Evolutionary conservation across 1,284 basidiomycete genomes (phyloP).

Genomic region (Ustilago nuda): DNA sequence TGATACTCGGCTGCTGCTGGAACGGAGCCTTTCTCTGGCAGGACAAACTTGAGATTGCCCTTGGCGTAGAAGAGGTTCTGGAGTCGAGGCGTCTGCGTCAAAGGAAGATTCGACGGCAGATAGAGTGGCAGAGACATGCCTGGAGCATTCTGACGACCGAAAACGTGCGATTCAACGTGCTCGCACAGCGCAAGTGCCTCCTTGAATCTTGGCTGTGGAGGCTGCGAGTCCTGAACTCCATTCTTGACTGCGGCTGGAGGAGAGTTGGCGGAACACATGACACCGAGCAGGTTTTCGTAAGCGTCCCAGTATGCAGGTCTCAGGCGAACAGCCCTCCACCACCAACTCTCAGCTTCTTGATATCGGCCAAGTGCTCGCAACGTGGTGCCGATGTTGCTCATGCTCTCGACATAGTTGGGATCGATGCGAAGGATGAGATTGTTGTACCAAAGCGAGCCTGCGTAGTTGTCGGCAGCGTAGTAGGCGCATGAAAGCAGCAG

Average conservation of each 20-base stretch:
- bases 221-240: slow-evolving; percentile 4
- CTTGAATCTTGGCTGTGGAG: slow-evolving; percentile 61
- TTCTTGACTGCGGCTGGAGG: neutral
- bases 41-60: slow-evolving; percentile 70
- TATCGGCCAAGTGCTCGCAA: slow-evolving; percentile 70
- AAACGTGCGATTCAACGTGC: slow-evolving; percentile 55
- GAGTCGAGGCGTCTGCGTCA: slow-evolving; percentile 70
- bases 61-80: slow-evolving; percentile 72
- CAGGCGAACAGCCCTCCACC: slow-evolving; percentile 71
- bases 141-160: slow-evolving; percentile 30
- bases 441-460: slow-evolving; percentile 69
- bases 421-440: slow-evolving; percentile 68
- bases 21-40: slow-evolving; percentile 51
- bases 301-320: slow-evolving; percentile 72
- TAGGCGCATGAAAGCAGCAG: slow-evolving; percentile 66
- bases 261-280: slow-evolving; percentile 68
- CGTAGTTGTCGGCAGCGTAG: slow-evolving; percentile 59
- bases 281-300: slow-evolving; percentile 71
- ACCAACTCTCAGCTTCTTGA: slow-evolving; percentile 71
- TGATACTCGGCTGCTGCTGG: slow-evolving; percentile 69
- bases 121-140: slow-evolving; percentile 33
- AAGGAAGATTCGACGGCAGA: slow-evolving; percentile 61
- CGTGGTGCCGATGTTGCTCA: slow-evolving; percentile 73
- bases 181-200: slow-evolving; percentile 71
- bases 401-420: slow-evolving; percentile 70